Base-by-base conservation (phyloP, 169 alveolate species). In the Eimeria zaria region DNA sequence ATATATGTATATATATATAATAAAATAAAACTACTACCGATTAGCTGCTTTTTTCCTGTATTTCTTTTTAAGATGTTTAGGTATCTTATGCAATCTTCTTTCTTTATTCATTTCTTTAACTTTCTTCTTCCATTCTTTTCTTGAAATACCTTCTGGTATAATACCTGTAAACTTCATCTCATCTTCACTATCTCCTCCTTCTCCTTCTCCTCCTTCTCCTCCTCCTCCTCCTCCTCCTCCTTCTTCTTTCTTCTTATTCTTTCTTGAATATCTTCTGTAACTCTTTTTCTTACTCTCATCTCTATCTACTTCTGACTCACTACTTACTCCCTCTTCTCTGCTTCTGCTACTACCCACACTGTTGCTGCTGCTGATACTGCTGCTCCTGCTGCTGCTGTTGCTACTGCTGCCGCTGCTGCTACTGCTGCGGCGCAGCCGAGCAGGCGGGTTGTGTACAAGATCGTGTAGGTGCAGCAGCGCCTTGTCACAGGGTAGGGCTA, bases 21-120 rank as follows among this genome's bases (percentile, higher is more conserved):
- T 80, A n/a, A n/a, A n/a, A n/a, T n/a, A n/a, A n/a, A n/a, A n/a
- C n/a, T n/a, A n/a, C n/a, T 80, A 80, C 24, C 58, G 46, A 36
- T 44, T 80, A 14, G 55, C 62, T 46, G 48, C 41, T 51, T 80
- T 93, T 89, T 67, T 58, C 2, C 88, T 7, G 67, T 24, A 64
- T 85, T 96, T 96, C 41, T 96, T 96, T 24, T 96, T 96, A 24
- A 96, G 95, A 33, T n/a, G 44, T 36, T 96, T 96, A 39, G 97
- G 94, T 41, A 96, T 64, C 30, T 96, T 96, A 80, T 46, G 60
- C 36, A 74, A 36, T 44, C 97, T 69, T 58, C 78, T 78, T 53
- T 96, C 97, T 22, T 93, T 71, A 39, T 89, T 96, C 62, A 89
- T 76, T 51, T 96, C 96, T 83, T 96, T 96, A n/a, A 96, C 96